Percentiles rank a stretch among this genome's conserved stretches.
Conservation (phyloP, 495 filamentous ascomycete genomes). For the Daldinia grandis region DNA sequence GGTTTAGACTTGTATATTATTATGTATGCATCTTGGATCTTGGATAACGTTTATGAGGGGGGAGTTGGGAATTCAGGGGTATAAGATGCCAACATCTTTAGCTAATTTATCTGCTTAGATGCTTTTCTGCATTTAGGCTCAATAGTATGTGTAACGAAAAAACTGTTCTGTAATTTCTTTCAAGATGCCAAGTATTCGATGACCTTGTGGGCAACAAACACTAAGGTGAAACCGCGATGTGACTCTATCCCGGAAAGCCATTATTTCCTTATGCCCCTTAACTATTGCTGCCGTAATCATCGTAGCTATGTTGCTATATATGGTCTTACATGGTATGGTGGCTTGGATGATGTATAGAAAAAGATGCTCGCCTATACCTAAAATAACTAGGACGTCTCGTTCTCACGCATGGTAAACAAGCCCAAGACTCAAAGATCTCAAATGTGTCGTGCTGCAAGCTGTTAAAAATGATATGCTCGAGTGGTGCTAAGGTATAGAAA, state of each 20-base stretch:
- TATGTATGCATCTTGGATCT: background rate
- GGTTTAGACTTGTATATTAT: constrained; percentile 8
- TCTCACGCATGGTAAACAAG: too few relatives aligned
- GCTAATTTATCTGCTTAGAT: background rate
- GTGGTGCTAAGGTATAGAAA: too few relatives aligned
- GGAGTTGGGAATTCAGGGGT: background rate
- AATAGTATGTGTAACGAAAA: background rate
- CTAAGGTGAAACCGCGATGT: background rate
- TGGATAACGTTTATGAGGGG: background rate
- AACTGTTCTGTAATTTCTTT: background rate
- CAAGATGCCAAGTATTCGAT: background rate
- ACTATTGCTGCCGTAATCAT: background rate
- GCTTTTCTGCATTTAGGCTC: background rate
- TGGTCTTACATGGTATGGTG: too few relatives aligned
- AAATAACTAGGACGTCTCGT: too few relatives aligned
- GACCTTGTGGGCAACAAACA: background rate
- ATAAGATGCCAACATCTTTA: constrained; percentile 7
- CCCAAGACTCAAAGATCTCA: too few relatives aligned
- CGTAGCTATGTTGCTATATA: background rate
- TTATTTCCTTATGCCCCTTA: background rate
- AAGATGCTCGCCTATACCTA: too few relatives aligned
- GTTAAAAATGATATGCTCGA: too few relatives aligned
- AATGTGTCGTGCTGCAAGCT: too few relatives aligned
- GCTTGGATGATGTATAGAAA: too few relatives aligned
- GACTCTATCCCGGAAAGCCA: background rate